A percentile compares a stretch with the other conserved stretches of the same genome.
These are phyloP conservation scores for Phaseolus lunatus DNA, from an alignment of 306 rosid species.

Conservation along the genomic window DNA sequence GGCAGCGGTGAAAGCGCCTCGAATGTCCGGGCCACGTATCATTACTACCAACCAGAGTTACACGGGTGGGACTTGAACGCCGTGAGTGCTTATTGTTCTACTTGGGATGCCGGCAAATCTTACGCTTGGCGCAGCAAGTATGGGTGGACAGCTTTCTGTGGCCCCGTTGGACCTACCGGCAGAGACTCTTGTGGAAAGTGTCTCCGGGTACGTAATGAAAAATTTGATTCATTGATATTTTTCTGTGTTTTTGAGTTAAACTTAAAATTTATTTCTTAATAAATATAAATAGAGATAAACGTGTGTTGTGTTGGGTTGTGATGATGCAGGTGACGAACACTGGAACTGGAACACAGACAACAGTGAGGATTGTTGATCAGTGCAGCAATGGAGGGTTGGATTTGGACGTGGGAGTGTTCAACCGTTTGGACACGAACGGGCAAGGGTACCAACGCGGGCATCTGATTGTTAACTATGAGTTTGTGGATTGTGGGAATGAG, in stretches of 20 bases:
- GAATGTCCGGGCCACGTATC: constrained; percentile 73
- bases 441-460: constrained; percentile 59
- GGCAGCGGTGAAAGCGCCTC: constrained; percentile 47
- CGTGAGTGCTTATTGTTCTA: constrained; percentile 72
- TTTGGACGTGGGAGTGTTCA: constrained; percentile 65
- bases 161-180: constrained; percentile 73
- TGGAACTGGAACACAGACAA: constrained; percentile 54
- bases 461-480: constrained; percentile 59
- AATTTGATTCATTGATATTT: too few relatives aligned
- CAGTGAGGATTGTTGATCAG: constrained; percentile 72
- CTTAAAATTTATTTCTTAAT: too few relatives aligned
- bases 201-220: constrained; percentile 46
- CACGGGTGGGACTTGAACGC: constrained; percentile 66
- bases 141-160: constrained; percentile 92
- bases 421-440: constrained; percentile 56
- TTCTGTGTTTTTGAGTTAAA: too few relatives aligned
- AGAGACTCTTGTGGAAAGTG: constrained; percentile 75
- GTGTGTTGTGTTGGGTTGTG: not conserved
- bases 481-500: constrained; percentile 60
- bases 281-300: too few relatives aligned
- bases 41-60: constrained; percentile 64
- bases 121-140: constrained; percentile 77
- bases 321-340: constrained; percentile 63
- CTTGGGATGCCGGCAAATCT: constrained; percentile 76
- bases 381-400: constrained; percentile 78